phyloP scores from a whole-genome alignment of 2,329 filamentous ascomycete genomes.

The Sporothrix globosa region DNA sequence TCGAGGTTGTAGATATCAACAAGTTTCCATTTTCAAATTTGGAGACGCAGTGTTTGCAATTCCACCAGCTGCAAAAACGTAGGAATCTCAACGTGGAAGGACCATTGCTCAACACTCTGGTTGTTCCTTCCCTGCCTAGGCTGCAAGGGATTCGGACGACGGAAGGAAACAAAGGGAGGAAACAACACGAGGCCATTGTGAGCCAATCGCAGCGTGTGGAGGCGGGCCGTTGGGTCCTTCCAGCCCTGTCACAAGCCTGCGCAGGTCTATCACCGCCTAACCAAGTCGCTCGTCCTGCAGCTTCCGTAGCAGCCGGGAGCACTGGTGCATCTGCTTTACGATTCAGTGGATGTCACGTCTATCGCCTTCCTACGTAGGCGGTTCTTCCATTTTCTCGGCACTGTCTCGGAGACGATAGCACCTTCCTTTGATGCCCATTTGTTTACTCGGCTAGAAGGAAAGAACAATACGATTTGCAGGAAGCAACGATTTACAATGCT shows the following conservation, averaged over 20 bases:
- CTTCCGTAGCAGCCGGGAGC: slow-evolving; percentile 15
- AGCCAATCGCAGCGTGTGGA: slow-evolving; percentile 31
- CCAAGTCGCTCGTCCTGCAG: neutral
- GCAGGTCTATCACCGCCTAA: neutral
- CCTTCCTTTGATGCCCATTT: neutral
- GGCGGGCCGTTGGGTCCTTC: slow-evolving; percentile 33
- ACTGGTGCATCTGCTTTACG: neutral
- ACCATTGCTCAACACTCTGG: slow-evolving; percentile 3
- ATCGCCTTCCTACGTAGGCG: neutral
- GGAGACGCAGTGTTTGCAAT: neutral
- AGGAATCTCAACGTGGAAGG: slow-evolving; percentile 8
- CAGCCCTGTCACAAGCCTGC: slow-evolving; percentile 21
- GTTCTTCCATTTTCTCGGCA: neutral
- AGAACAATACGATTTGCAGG: neutral
- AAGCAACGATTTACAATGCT: slow-evolving; percentile 4
- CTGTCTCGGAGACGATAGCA: neutral
- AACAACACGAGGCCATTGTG: neutral
- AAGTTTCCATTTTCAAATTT: neutral
- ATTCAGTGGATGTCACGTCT: neutral
- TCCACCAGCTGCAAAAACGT: neutral
- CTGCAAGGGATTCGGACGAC: neutral
- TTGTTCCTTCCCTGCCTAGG: slow-evolving; percentile 19
- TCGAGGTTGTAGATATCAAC: neutral
- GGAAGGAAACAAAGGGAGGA: slow-evolving; percentile 9
- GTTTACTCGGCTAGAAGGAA: slow-evolving; percentile 1